A percentile compares a stretch with the other conserved stretches of the same genome.
These are phyloP conservation scores for Pisolithus orientalis DNA, from an alignment of 768 basidiomycete species.

Conservation along the genomic window DNA sequence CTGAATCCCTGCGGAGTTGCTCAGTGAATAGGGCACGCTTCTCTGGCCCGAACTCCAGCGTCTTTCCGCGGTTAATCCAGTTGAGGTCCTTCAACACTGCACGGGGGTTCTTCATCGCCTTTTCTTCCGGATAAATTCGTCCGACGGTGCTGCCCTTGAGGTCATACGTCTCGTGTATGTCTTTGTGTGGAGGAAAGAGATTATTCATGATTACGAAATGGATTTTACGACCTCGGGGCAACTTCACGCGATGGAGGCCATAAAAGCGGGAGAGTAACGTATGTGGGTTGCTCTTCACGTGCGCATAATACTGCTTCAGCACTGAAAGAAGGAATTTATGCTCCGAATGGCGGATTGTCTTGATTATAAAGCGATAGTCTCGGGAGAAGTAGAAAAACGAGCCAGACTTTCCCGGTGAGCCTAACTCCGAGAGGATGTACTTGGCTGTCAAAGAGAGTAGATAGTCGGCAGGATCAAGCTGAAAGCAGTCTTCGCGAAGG, in stretches of 20 bases:
- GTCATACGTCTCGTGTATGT: conserved; percentile 97
- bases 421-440: conserved; percentile 96
- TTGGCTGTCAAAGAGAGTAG: conserved; percentile 93
- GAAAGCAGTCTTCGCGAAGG: conserved; percentile 89
- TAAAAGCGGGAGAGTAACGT: conserved; percentile 93
- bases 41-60: conserved; percentile 90
- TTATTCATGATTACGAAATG: conserved; percentile 99
- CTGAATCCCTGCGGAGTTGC: conserved; percentile 83
- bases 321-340: conserved; percentile 89
- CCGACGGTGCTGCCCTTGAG: conserved; percentile 94
- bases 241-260: conserved; percentile 94
- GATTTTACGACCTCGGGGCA: conserved; percentile 89
- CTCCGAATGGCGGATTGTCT: conserved; percentile 92
- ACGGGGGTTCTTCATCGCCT: conserved; percentile 65
- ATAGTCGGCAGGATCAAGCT: conserved; percentile 96
- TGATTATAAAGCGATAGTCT: conserved; percentile 99
- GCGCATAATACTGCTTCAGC: conserved; percentile 76
- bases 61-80: conserved; percentile 79
- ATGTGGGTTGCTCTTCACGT: conserved; percentile 87
- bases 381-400: conserved; percentile 99
- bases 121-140: conserved; percentile 80
- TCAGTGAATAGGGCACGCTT: conserved; percentile 88
- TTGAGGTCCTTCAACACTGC: conserved; percentile 95
- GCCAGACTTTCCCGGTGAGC: conserved; percentile 96
- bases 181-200: conserved; percentile 94